These are phyloP conservation scores for Trichoderma hamatum DNA, from an alignment of 2,329 filamentous ascomycete genomes.

Conservation along the genomic window DNA sequence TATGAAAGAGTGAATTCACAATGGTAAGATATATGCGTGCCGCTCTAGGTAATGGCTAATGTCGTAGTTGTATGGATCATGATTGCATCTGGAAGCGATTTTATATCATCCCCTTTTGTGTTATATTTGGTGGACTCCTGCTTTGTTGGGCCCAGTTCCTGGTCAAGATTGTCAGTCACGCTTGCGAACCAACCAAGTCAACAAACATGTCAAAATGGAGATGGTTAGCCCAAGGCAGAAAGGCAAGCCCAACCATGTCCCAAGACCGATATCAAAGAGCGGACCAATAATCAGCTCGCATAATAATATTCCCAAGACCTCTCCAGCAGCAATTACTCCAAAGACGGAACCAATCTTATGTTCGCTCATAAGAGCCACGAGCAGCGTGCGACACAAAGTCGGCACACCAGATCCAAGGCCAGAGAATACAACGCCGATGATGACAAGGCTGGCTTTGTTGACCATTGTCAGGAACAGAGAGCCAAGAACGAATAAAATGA, in stretches of 20 bases:
- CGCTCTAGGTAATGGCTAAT: background rate
- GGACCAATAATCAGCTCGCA: constrained; percentile 32
- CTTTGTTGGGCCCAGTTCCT: background rate
- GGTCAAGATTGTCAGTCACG: background rate
- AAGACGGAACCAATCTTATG: constrained; percentile 33
- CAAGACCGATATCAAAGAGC: constrained; percentile 34
- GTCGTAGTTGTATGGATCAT: background rate
- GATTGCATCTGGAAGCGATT: background rate
- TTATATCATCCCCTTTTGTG: too few relatives aligned
- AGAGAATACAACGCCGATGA: constrained; percentile 32
- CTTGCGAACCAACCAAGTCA: constrained; percentile 28
- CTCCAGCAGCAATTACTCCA: constrained; percentile 34
- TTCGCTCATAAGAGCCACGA: constrained; percentile 29
- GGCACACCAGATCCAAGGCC: constrained; percentile 35
- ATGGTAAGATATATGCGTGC: background rate
- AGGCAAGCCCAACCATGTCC: constrained; percentile 33
- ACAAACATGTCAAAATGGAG: constrained; percentile 28
- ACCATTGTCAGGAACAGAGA: constrained; percentile 34
- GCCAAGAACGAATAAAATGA: constrained; percentile 32
- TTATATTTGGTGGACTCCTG: too few relatives aligned
- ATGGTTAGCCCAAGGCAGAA: constrained; percentile 31
- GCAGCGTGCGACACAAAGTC: constrained; percentile 34
- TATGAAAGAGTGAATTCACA: background rate
- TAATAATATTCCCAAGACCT: constrained; percentile 32
- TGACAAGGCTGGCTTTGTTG: constrained; percentile 29